Base-by-base conservation (phyloP, 2,329 filamentous ascomycete species). In the Venturia effusa region DNA sequence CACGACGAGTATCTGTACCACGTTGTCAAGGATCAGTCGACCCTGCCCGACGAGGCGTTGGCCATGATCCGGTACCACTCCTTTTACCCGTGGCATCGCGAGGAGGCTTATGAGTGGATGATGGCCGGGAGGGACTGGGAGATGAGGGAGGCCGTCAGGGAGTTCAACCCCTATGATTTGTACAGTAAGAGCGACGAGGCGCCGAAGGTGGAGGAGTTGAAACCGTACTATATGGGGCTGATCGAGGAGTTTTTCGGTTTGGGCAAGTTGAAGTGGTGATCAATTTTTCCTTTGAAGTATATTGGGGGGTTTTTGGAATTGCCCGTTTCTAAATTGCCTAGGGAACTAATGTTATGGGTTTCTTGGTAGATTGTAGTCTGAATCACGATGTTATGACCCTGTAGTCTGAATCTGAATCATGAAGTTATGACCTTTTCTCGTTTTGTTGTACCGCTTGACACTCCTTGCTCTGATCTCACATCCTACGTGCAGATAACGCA, bases 41-140 rank as follows among this genome's bases (percentile, higher is more conserved):
- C 80, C 0, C 81, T 96, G 54, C 92, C 92, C 0, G 81, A 83
- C 59, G 91, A 96, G 81, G 89, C 88, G 0, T 82, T 96, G 13
- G 92, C 91, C 66, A 96, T 96, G 90, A 94, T 96, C 74, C 82
- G 92, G 64, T 96, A 95, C 77, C 92, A 96, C 78, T 90, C 87
- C 6, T 96, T 96, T 78, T 96, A 96, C 77, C 88, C 92, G 19
- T 96, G 91, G 92, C 92, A 96, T 77, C 84, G 82, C 66, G 87
- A 88, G 74, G 88, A 87, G 63, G 91, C 89, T 7, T 96, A 96
- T 77, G 76, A 77, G 66, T 85, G 90, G 76, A 83, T 96, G 74
- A 96, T 96, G 91, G 83, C 88, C 73, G 85, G 88, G 66, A 88
- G 92, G 72, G 92, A 96, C 70, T 78, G 87, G 74, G 81, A 83